Evolutionary conservation across 306 rosid genomes (phyloP), one percentile per base, ranked within the genome.

Genomic region (Quercus alba): DNA sequence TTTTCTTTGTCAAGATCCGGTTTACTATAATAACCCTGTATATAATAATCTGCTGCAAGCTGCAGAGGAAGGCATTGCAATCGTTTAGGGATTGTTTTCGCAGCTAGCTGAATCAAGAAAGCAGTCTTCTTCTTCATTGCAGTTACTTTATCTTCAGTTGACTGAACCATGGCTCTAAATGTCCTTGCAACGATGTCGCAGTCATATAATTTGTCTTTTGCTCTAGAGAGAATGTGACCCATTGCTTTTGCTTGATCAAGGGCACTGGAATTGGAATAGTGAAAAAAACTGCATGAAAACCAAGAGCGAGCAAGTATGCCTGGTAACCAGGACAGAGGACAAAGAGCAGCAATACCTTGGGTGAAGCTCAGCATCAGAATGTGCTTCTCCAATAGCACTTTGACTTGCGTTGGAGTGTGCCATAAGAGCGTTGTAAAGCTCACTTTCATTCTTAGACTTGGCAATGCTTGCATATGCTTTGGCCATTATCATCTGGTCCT

Each of bases 401-500:
- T 87, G 88, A 83, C 91, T 93, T 73, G 82, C 89, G 82, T 87
- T 83, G 80, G 84, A 90, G 84, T 91, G 92, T 70, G 81, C 64
- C 83, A 89, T 81, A 74, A 95, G 93, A 80, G 92, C 85, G 73
- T 84, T 72, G 84, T 80, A 91, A 73, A 91, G 88, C 83, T 17
- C 33, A 67, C 85, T 85, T 77, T 88, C 90, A 84, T 93, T 95
- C 81, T 81, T 87, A 56, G 94, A 89, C 86, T 85, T 95, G 73
- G 99, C 99, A 74, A 95, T 87, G 85, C 84, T 90, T 77, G 93
- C 80, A 85, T 93, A 95, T 33, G 94, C 91, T 87, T 88, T 89
- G 84, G 98, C 94, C 99, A 95, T 95, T 86, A 93, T 90, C 83
- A 95, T 85, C 88, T 95, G 99, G 84, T 95, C 99, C 35, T 88